phyloP scores from a whole-genome alignment of 2,329 filamentous ascomycete genomes.

The Berkeleyomyces basicola region DNA sequence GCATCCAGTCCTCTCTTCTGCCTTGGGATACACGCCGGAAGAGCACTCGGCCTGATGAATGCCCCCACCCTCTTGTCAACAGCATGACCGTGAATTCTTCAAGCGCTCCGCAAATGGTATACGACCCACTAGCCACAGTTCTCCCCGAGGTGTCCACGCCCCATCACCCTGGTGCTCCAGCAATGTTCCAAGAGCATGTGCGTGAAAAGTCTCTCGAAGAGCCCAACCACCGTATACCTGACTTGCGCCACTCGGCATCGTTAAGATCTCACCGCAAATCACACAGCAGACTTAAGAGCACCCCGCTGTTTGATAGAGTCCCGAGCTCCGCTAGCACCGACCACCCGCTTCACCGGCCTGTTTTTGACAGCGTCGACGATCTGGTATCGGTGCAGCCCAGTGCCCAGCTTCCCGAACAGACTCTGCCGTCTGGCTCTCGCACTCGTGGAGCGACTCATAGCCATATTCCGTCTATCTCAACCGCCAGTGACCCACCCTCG shows the following conservation, averaged over 20 bases:
- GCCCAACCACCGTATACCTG: background rate
- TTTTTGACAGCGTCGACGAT: slow-evolving; percentile 13
- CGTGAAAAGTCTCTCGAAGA: slow-evolving; percentile 12
- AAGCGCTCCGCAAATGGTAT: slow-evolving; percentile 16
- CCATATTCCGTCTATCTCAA: slow-evolving; percentile 5
- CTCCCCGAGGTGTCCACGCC: slow-evolving; percentile 17
- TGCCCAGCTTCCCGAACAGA: background rate
- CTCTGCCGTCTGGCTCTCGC: slow-evolving; percentile 7
- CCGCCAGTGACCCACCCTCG: background rate
- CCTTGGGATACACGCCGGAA: slow-evolving; percentile 24
- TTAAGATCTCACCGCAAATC: slow-evolving; percentile 12
- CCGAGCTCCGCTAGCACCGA: background rate
- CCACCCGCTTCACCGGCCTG: slow-evolving; percentile 8
- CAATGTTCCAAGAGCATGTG: slow-evolving; percentile 12
- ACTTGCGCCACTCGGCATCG: slow-evolving; percentile 10
- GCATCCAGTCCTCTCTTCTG: slow-evolving; percentile 26
- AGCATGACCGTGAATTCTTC: slow-evolving; percentile 12
- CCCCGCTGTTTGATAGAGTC: background rate
- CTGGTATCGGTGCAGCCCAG: slow-evolving; percentile 1
- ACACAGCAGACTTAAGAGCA: slow-evolving; percentile 7
- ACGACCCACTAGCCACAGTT: slow-evolving; percentile 27
- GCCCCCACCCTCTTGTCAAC: slow-evolving; percentile 15
- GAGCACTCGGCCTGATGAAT: slow-evolving; percentile 33
- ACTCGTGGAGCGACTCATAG: slow-evolving; percentile 8
- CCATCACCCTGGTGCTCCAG: slow-evolving; percentile 6